Evolutionary conservation across 2,329 filamentous ascomycete genomes (phyloP).

Genomic region (Trichoderma endophyticum): DNA sequence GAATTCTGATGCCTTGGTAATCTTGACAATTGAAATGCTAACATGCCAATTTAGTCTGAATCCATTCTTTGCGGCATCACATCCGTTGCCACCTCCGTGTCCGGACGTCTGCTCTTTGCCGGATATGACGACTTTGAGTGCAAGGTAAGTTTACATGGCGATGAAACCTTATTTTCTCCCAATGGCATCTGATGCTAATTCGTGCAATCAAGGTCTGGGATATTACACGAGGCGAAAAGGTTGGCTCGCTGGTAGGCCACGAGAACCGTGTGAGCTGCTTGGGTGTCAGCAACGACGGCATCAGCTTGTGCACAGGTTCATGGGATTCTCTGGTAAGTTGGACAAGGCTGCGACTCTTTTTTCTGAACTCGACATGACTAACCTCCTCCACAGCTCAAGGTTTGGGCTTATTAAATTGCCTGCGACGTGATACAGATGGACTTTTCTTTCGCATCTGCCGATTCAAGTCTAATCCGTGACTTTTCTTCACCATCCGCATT

Average conservation of each 20-base stretch:
- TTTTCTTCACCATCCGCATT: conserved; percentile 29
- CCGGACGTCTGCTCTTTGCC: conserved; percentile 88
- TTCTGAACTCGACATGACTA: neutral
- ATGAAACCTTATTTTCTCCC: neutral
- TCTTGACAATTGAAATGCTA: conserved; percentile 17
- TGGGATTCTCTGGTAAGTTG: conserved; percentile 94
- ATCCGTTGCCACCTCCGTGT: conserved; percentile 96
- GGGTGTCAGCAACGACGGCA: conserved; percentile 97
- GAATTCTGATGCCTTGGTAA: neutral
- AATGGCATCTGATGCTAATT: conserved; percentile 17
- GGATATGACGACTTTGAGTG: conserved; percentile 99
- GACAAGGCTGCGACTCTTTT: neutral
- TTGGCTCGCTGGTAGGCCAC: conserved; percentile 93
- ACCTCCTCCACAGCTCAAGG: conserved; percentile 63
- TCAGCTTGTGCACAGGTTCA: conserved; percentile 98
- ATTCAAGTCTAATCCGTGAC: conserved; percentile 29
- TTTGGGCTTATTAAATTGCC: conserved; percentile 71
- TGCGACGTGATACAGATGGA: conserved; percentile 26
- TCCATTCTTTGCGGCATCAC: conserved; percentile 98
- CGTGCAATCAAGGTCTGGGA: conserved; percentile 79
- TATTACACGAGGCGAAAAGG: conserved; percentile 91
- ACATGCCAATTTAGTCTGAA: conserved; percentile 65
- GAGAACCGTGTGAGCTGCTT: conserved; percentile 99
- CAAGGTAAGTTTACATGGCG: conserved; percentile 66
- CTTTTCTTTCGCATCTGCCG: conserved; percentile 30